These are phyloP conservation scores for Russula olivacea DNA, from an alignment of 768 basidiomycete species.

Conservation along the genomic window DNA sequence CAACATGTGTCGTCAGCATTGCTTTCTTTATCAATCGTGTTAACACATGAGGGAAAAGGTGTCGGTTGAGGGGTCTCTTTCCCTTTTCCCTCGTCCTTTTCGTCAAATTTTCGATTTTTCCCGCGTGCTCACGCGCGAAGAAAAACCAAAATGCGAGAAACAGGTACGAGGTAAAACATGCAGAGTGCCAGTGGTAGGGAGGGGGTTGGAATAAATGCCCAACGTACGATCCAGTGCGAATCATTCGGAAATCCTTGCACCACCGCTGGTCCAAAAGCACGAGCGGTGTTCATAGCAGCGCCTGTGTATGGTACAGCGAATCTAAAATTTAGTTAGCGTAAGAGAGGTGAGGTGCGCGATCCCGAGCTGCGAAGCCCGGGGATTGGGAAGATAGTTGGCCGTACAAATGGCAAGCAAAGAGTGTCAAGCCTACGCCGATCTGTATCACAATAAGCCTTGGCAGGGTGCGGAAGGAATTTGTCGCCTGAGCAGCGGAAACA, in stretches of 20 bases:
- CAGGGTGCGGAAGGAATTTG: background rate
- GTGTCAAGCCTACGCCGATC: slow-evolving; percentile 61
- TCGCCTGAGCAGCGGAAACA: background rate
- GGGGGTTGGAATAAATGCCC: background rate
- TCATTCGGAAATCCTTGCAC: slow-evolving; percentile 50
- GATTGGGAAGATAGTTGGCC: background rate
- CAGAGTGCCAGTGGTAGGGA: background rate
- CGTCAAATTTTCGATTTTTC: background rate
- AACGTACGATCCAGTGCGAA: slow-evolving; percentile 58
- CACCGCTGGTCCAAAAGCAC: slow-evolving; percentile 65
- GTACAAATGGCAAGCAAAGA: slow-evolving; percentile 60
- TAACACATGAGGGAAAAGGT: background rate
- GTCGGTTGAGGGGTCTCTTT: slow-evolving; percentile 3
- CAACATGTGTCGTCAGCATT: slow-evolving; percentile 14
- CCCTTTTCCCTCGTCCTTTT: background rate
- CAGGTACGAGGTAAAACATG: background rate
- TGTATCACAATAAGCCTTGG: slow-evolving; percentile 24
- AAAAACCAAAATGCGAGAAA: background rate
- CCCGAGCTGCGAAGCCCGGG: background rate
- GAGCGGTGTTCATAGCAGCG: slow-evolving; percentile 62
- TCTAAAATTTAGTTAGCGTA: slow-evolving; percentile 31
- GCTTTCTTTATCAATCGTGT: background rate
- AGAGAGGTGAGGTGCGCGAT: background rate
- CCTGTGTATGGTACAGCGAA: slow-evolving; percentile 60
- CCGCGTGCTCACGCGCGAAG: background rate